Conservation (phyloP, 352 stramenopile genomes). For the Pythium periplocum region DNA sequence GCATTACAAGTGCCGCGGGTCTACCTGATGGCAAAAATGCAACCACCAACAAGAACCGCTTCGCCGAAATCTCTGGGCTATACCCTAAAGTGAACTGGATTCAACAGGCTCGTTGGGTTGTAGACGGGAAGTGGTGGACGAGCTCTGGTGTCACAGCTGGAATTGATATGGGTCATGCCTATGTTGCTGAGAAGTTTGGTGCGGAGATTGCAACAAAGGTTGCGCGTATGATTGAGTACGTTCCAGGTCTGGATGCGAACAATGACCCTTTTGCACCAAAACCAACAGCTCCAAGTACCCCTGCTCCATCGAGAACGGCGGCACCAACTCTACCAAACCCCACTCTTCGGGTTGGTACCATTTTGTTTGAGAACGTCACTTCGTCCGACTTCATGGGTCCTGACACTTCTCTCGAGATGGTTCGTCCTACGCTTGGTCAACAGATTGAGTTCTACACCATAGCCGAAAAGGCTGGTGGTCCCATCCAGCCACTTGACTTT, state of each 20-base stretch:
- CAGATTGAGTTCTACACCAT: conserved; percentile 51
- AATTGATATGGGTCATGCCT: conserved; percentile 58
- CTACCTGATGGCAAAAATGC: conserved; percentile 34
- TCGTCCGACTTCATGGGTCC: conserved; percentile 56
- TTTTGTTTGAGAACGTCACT: conserved; percentile 56
- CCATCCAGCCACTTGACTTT: conserved; percentile 28
- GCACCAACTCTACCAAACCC: not conserved
- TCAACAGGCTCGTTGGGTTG: conserved; percentile 50
- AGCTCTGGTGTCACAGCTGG: conserved; percentile 55
- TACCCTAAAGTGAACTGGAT: conserved; percentile 45
- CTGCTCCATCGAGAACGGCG: too few relatives aligned
- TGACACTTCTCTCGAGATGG: conserved; percentile 52
- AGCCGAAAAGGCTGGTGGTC: conserved; percentile 21
- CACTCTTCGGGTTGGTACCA: conserved; percentile 36
- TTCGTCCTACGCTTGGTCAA: conserved; percentile 28
- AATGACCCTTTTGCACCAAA: conserved; percentile 37
- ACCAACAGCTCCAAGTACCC: too few relatives aligned
- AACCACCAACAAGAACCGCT: conserved; percentile 62
- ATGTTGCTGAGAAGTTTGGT: conserved; percentile 27
- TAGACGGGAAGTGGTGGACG: conserved; percentile 50
- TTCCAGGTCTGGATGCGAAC: conserved; percentile 23
- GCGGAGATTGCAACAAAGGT: conserved; percentile 23
- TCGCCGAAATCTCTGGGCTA: conserved; percentile 23
- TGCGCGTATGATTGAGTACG: conserved; percentile 32
- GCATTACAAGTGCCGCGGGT: conserved; percentile 33